These are phyloP conservation scores for Diutina sp. DNA, from an alignment of 1,139 yeast genomes.

Conservation along the genomic window DNA sequence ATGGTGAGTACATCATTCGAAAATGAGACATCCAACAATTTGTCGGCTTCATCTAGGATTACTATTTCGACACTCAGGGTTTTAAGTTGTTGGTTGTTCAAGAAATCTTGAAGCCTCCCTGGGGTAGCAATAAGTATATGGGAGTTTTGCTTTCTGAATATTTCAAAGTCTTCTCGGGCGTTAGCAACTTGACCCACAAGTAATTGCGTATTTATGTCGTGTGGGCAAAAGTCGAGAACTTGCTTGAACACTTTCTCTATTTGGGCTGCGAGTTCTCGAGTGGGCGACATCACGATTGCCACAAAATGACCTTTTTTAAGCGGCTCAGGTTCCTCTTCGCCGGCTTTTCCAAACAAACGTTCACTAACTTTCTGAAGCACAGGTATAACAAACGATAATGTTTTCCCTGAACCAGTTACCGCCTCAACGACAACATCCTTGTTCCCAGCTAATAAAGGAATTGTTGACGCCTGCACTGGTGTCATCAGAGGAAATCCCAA, in stretches of 20 bases:
- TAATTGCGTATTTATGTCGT: constrained; percentile 51
- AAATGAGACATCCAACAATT: constrained; percentile 71
- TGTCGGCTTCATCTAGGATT: constrained; percentile 88
- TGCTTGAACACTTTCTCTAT: constrained; percentile 54
- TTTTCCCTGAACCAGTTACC: constrained; percentile 95
- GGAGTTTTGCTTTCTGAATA: constrained; percentile 41
- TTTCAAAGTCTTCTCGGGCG: constrained; percentile 62
- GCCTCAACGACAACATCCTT: constrained; percentile 96
- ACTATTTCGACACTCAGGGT: constrained; percentile 56
- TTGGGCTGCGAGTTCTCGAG: constrained; percentile 85
- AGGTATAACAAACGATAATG: constrained; percentile 78
- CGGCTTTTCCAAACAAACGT: constrained; percentile 12
- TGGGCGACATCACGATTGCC: constrained; percentile 72
- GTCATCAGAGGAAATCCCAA: constrained; percentile 81
- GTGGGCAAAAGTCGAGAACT: constrained; percentile 50
- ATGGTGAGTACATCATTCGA: constrained; percentile 56
- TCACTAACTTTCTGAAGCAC: constrained; percentile 50
- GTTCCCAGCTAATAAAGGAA: constrained; percentile 76
- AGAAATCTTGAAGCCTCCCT: constrained; percentile 72
- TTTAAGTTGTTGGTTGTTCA: constrained; percentile 37
- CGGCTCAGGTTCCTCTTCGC: constrained; percentile 15
- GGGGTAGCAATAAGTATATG: constrained; percentile 87
- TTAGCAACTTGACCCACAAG: constrained; percentile 69
- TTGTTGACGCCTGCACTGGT: constrained; percentile 93
- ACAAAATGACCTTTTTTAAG: constrained; percentile 52